phyloP scores from a whole-genome alignment of 2,329 filamentous ascomycete species.

The Ceratocystis variospora region DNA sequence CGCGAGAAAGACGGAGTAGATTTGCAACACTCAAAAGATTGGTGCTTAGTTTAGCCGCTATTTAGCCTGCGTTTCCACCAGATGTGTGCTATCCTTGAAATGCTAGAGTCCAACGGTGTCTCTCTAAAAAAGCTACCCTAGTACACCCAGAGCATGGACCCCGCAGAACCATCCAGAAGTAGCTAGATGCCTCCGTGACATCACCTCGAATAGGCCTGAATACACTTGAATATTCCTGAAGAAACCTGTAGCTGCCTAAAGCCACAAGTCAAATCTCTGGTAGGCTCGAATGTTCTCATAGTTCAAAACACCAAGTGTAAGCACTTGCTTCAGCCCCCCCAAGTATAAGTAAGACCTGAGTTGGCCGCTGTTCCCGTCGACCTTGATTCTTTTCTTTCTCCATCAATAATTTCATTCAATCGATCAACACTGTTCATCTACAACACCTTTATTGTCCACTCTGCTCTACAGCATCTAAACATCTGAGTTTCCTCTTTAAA shows the following conservation, averaged over 20 bases:
- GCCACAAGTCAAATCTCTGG: slow-evolving; percentile 12
- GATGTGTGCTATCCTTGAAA: background rate
- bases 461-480: background rate
- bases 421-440: background rate
- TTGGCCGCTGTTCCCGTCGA: background rate
- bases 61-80: slow-evolving; percentile 8
- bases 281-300: slow-evolving; percentile 4
- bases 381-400: slow-evolving; percentile 3
- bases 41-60: background rate
- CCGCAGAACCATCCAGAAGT: slow-evolving; percentile 18
- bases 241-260: background rate
- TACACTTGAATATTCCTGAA: too few relatives aligned
- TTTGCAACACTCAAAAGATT: slow-evolving; percentile 16
- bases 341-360: background rate
- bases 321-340: background rate
- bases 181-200: slow-evolving; percentile 16
- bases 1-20: slow-evolving; percentile 11
- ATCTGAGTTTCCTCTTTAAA: background rate
- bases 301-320: background rate
- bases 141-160: slow-evolving; percentile 5
- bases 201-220: slow-evolving; percentile 14
- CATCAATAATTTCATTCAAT: background rate
- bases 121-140: slow-evolving; percentile 10
- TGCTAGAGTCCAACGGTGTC: background rate
- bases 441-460: background rate